Evolutionary conservation across 805 yeast species (phyloP), one percentile per base, ranked within the genome.

Genomic region (Sugiyamaella floridensis): DNA sequence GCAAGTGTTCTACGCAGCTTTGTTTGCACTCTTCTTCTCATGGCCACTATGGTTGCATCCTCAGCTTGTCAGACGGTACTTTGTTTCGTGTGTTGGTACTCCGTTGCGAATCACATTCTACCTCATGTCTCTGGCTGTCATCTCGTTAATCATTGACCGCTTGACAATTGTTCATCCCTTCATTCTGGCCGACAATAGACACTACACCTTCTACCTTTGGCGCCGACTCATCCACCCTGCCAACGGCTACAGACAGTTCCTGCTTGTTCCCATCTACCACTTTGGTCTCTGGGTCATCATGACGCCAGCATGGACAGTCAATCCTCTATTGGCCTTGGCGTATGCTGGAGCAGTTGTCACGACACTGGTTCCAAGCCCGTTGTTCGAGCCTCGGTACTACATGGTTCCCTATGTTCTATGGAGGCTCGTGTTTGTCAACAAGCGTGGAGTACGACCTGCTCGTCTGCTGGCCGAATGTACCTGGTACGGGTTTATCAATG

Each of bases 321-420:
- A 14, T 14, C 37, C 37, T 3, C 41, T 55, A 53, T 47, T 26
- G 32, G 15, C 41, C 11, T 43, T 79, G 4, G 77, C 82, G 0
- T 82, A 76, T 54, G 50, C 81, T 1, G 67, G 69, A 0, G 83
- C 89, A 43, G 72, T 80, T 0, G 60, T 75, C 1, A 66, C 80
- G 5, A 85, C 93, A 0, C 73, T 93, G 18, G 78, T 86, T 0
- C 97, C 98, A 18, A 83, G 97, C 0, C 99, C 98, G 4, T 73
- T 93, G 58, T 83, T 93, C 63, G 99, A 93, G 68, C 96, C 97
- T 47, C 78, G 99, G 53, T 93, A 93, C 66, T 93, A 85, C 67
- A 86, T 92, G 47, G 61, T 89, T 4, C 97, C 98, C 3, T 82
- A 79, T 63, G 65, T 86, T 11, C 67, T 89, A 41, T 89, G 90